These are phyloP conservation scores for Boletus subparvulus DNA, from an alignment of 768 basidiomycete genomes.

Conservation along the genomic window DNA sequence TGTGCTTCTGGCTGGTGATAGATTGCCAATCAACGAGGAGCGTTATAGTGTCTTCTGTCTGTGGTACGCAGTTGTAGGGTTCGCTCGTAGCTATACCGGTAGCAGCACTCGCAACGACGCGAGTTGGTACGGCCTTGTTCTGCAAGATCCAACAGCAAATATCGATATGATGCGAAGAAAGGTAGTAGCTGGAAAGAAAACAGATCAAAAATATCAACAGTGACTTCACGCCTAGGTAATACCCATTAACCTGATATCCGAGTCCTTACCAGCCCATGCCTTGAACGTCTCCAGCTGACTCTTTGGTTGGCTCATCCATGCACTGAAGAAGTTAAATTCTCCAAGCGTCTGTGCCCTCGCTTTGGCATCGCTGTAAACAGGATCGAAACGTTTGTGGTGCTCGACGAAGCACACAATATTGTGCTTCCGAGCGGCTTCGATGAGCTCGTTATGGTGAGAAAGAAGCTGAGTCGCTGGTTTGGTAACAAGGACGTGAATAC, in stretches of 20 bases:
- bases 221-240: not conserved
- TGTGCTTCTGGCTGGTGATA: constrained; percentile 66
- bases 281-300: constrained; percentile 92
- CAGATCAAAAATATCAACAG: not conserved
- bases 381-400: constrained; percentile 90
- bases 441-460: constrained; percentile 76
- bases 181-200: constrained; percentile 67
- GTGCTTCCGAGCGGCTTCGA: constrained; percentile 73
- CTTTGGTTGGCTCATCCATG: constrained; percentile 98
- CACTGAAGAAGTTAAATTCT: constrained; percentile 93
- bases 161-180: constrained; percentile 93
- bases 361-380: constrained; percentile 89
- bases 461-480: constrained; percentile 91
- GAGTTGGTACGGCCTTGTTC: constrained; percentile 71
- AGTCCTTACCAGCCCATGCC: constrained; percentile 93
- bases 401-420: constrained; percentile 92
- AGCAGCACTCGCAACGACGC: constrained; percentile 88
- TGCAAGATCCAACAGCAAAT: constrained; percentile 85
- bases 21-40: constrained; percentile 94
- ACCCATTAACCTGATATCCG: constrained; percentile 71
- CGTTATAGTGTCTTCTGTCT: constrained; percentile 94
- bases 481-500: constrained; percentile 87
- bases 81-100: constrained; percentile 88
- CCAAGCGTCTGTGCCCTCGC: constrained; percentile 73
- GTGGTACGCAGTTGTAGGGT: constrained; percentile 81